Base-by-base conservation (phyloP, 305 asterid genomes). In the Fraxinus baroniana region DNA sequence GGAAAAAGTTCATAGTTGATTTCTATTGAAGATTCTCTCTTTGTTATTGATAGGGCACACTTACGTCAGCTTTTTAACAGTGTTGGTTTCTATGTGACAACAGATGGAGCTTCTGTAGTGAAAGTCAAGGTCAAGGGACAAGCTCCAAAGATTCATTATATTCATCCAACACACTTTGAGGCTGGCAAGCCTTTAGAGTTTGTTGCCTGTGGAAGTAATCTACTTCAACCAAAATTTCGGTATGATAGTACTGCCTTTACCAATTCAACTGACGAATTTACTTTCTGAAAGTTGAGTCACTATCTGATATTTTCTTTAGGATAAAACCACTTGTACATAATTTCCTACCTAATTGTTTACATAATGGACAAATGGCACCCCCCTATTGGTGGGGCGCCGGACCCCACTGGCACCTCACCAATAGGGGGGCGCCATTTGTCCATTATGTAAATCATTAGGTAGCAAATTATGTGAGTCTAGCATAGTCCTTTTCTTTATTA, bases 131-230 rank as follows among this genome's bases (percentile, higher is more conserved):
- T 89, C 79, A 91, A 86, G 82, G 92, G 87, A 68, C 88, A 86
- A 71, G 84, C 89, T 78, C 99, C 99, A 17, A 93, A 88, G 92
- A 98, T 96, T 85, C 94, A 88, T 82, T 92, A 90, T 57, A 83
- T 94, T 81, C 87, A 93, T 83, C 99, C 98, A 78, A 87, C 82
- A 74, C 92, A 92, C 88, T 93, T 94, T 77, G 98, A 91, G 91
- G 98, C 97, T 84, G 99, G 99, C 76, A 89, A 86, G 86, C 94
- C 97, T 13, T 87, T 96, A 90, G 98, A 96, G 84, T 92, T 96
- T 83, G 90, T 92, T 70, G 97, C 93, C 76, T 91, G 96, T 87
- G 99, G 99, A 87, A 94, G 94, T 81, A 86, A 92, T 82, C 85
- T 96, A 76, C 93, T 94, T 85, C 98, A 94, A 85, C 90, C 98